These are phyloP conservation scores for Pleurotus tuoliensis DNA, from an alignment of 768 basidiomycete species.

Conservation along the genomic window DNA sequence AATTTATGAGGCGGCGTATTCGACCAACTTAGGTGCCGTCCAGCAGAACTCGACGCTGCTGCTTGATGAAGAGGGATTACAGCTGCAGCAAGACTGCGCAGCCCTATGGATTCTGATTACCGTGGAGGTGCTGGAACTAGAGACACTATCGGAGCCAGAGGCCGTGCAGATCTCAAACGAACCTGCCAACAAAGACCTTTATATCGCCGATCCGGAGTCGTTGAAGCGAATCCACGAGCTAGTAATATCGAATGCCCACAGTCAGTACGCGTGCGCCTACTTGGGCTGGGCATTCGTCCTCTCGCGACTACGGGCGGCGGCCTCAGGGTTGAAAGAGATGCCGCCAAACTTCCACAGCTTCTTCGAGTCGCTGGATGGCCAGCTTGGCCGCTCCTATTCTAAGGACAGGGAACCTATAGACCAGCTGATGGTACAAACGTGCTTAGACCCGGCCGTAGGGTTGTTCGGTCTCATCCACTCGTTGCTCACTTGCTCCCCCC, in stretches of 20 bases:
- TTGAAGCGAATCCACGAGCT: conserved; percentile 66
- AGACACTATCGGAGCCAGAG: conserved; percentile 54
- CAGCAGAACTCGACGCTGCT: conserved; percentile 65
- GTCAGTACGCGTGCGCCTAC: conserved; percentile 68
- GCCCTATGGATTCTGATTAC: conserved; percentile 77
- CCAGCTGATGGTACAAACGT: conserved; percentile 53
- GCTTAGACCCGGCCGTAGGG: conserved; percentile 54
- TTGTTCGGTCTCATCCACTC: conserved; percentile 54
- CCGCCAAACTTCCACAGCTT: conserved; percentile 53
- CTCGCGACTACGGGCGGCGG: conserved; percentile 50
- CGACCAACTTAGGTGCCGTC: conserved; percentile 56
- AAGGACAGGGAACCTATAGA: conserved; percentile 58
- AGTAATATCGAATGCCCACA: conserved; percentile 53
- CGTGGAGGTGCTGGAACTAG: conserved; percentile 78
- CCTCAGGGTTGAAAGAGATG: conserved; percentile 43
- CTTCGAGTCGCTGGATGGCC: conserved; percentile 42
- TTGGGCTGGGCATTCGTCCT: conserved; percentile 86
- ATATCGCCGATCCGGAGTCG: conserved; percentile 58
- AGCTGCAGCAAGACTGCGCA: conserved; percentile 62
- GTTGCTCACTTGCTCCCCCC: conserved; percentile 63
- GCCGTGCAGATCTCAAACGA: conserved; percentile 48
- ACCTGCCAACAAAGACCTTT: conserved; percentile 47
- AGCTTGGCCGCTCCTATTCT: conserved; percentile 37
- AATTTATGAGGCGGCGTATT: conserved; percentile 64
- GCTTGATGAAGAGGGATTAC: conserved; percentile 69